Conservation (phyloP, 1,139 yeast genomes). For the Candida tropicalis region DNA sequence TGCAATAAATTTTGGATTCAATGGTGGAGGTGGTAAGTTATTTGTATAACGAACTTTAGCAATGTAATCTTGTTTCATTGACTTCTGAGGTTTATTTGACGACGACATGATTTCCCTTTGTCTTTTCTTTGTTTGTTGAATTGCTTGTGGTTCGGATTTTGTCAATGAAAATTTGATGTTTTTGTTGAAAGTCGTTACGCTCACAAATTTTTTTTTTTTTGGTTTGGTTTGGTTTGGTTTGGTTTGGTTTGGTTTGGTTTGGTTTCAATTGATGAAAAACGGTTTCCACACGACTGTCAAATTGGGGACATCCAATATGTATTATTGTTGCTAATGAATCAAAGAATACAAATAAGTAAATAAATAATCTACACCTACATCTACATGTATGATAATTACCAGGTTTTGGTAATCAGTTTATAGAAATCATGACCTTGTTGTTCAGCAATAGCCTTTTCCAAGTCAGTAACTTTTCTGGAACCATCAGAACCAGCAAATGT, state of each 20-base stretch:
- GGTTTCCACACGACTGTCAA: background rate
- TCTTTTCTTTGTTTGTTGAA: too few relatives aligned
- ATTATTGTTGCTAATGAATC: too few relatives aligned
- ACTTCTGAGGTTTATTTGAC: slow-evolving; percentile 33
- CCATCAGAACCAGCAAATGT: slow-evolving; percentile 41
- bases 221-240: too few relatives aligned
- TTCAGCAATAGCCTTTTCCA: slow-evolving; percentile 36
- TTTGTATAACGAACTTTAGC: slow-evolving; percentile 86
- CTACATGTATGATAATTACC: background rate
- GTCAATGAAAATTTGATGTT: background rate
- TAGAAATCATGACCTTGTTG: slow-evolving; percentile 36
- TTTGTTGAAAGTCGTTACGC: slow-evolving; percentile 9
- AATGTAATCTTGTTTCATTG: slow-evolving; percentile 79
- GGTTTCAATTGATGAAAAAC: too few relatives aligned
- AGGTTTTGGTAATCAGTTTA: slow-evolving; percentile 3
- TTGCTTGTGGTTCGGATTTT: background rate
- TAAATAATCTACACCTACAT: background rate
- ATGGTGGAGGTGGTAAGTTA: slow-evolving; percentile 89
- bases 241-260: too few relatives aligned
- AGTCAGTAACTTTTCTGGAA: slow-evolving; percentile 34
- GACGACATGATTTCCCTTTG: slow-evolving; percentile 18
- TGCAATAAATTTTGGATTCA: slow-evolving; percentile 83
- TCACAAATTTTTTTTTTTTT: background rate
- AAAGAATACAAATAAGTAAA: too few relatives aligned
- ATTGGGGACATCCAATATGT: too few relatives aligned